These are phyloP conservation scores for Puccinia hordei DNA, from an alignment of 1,284 basidiomycete genomes.

Conservation along the genomic window DNA sequence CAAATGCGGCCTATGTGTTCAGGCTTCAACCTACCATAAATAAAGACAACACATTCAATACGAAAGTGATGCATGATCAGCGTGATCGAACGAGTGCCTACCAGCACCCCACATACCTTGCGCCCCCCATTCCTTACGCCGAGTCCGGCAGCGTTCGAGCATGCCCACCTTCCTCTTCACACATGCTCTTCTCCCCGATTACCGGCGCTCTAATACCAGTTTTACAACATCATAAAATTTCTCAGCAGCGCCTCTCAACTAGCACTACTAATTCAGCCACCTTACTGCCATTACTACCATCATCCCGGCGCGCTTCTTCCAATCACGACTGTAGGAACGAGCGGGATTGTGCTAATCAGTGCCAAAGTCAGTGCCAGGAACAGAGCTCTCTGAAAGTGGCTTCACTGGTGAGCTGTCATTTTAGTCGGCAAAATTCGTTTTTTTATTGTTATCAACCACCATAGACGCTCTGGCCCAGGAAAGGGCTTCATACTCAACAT, in stretches of 20 bases:
- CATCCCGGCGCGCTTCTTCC: constrained; percentile 9
- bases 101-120: constrained; percentile 38
- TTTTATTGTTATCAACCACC: neutral
- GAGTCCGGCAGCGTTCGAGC: constrained; percentile 37
- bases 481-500: neutral
- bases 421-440: neutral
- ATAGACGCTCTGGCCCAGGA: neutral
- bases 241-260: constrained; percentile 13
- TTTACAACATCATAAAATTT: constrained; percentile 7
- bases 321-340: constrained; percentile 16
- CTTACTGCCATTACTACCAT: neutral
- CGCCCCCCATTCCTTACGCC: constrained; percentile 42
- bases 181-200: constrained; percentile 32
- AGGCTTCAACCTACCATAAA: constrained; percentile 18
- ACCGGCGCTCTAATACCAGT: constrained; percentile 23
- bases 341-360: constrained; percentile 18
- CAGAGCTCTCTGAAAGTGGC: constrained; percentile 24
- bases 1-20: constrained; percentile 26
- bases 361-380: constrained; percentile 14
- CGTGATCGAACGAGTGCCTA: constrained; percentile 51
- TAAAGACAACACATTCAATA: constrained; percentile 32
- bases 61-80: constrained; percentile 44
- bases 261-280: constrained; percentile 16
- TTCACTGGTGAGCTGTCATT: constrained; percentile 36
- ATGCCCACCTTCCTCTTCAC: constrained; percentile 44